Percentiles rank a stretch among this genome's conserved stretches.
Conservation (phyloP, 306 rosid species). For the Prosopis cineraria region DNA sequence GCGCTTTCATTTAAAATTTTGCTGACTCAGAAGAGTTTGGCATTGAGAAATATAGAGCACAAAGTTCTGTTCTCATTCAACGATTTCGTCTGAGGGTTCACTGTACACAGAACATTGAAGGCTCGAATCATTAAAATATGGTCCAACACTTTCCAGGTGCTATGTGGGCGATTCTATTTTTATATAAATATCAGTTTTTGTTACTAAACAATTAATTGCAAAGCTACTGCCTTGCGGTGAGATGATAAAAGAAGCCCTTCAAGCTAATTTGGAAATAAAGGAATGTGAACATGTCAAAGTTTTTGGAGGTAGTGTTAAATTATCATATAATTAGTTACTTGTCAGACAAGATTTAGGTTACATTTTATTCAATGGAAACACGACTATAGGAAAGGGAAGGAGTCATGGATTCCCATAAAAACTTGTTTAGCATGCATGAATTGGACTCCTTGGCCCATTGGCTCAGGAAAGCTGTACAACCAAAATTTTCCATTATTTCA, state of each 20-base stretch:
- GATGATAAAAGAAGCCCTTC: background rate
- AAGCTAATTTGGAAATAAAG: background rate
- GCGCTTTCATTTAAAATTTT: slow-evolving; percentile 11
- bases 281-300: background rate
- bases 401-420: background rate
- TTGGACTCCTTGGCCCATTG: background rate
- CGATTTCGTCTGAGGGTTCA: background rate
- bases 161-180: background rate
- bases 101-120: background rate
- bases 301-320: background rate
- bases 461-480: background rate
- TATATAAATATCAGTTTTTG: background rate
- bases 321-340: background rate
- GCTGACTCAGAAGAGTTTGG: background rate
- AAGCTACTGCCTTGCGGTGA: background rate
- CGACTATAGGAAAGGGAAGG: background rate
- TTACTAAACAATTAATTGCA: slow-evolving; percentile 4
- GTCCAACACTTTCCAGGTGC: background rate
- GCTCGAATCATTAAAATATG: background rate
- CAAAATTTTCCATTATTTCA: too few relatives aligned
- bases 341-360: background rate
- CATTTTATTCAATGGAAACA: background rate
- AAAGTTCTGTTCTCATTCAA: slow-evolving; percentile 27
- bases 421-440: background rate
- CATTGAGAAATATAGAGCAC: slow-evolving; percentile 6